Evolutionary conservation across 2,329 filamentous ascomycete genomes (phyloP), one percentile per base, ranked within the genome.

Genomic region (Epichloe gansuensis): DNA sequence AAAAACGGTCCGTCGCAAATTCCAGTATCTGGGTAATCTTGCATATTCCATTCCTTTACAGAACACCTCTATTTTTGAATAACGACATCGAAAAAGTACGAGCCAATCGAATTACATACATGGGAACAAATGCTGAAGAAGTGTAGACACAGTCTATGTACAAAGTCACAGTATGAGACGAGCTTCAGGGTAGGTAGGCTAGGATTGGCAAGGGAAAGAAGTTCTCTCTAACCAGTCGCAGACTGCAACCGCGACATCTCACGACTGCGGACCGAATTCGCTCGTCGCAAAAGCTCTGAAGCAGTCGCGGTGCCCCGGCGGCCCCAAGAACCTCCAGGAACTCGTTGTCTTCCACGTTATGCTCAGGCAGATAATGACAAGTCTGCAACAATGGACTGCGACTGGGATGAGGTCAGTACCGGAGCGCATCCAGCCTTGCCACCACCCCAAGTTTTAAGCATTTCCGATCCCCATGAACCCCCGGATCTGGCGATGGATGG

Each of bases 361-460:
- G 67, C 56, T 61, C 60, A 59, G 57, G 55, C 57, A 57, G 64
- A 68, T 59, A 62, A 70, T 69, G 65, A 63, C 60, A 60, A 69
- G 60, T 56, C 62, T 60, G 66, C 59, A 63, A 73, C 69, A 64
- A 83, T 83, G 81, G 81, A 84, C 69, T 78, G 75, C 68, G 81
- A 83, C 69, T 84, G 81, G 81, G 80, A 82, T 70, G 80, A 84
- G 76, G 81, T 80, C 38, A 51, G 54, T 51, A 69, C 43, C 35
- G 42, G 21, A 37, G 13, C 48, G 38, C 31, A 64, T 76, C 15
- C 31, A 50, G 41, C 17, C 35, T 45, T 23, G 21, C 39, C 28
- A 25, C 39, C 17, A 46, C 2, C 21, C 17, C n/a, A 44, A 12
- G 17, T 12, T 25, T 25, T 6, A 23, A 23, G 42, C 42, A 11